Evolutionary conservation across 768 basidiomycete species (phyloP).

Genomic region (Dentipellis sp.): DNA sequence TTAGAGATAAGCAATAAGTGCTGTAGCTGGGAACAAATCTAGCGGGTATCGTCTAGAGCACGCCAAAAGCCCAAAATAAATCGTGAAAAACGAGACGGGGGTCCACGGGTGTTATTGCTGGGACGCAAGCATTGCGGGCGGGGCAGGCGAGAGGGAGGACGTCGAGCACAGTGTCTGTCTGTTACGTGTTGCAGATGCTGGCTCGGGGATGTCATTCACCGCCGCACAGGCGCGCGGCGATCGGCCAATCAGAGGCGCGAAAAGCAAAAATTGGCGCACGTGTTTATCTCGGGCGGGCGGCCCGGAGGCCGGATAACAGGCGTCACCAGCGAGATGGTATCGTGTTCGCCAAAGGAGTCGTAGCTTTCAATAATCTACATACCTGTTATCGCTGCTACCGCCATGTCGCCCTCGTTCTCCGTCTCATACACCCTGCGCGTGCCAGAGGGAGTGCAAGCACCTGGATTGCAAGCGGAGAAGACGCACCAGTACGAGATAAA

Average conservation of each 20-base stretch:
- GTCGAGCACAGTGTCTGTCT: not conserved
- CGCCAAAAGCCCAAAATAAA: conserved; percentile 19
- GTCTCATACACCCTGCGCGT: conserved; percentile 36
- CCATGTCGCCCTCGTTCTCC: conserved; percentile 23
- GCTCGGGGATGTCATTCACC: not conserved
- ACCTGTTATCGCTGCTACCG: not conserved
- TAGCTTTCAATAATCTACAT: not conserved
- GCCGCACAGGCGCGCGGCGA: not conserved
- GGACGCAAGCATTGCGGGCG: not conserved
- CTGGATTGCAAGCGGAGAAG: conserved; percentile 16
- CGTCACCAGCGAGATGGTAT: not conserved
- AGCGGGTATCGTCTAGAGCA: conserved; percentile 23
- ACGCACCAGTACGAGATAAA: conserved; percentile 19
- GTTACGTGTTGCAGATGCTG: no score
- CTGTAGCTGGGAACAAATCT: conserved; percentile 6
- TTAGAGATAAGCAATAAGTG: conserved; percentile 1
- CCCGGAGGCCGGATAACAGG: not conserved
- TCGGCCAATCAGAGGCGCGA: not conserved
- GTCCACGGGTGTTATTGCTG: not conserved
- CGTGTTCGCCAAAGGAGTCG: not conserved
- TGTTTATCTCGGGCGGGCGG: not conserved
- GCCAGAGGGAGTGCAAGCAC: conserved; percentile 22
- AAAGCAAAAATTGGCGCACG: not conserved
- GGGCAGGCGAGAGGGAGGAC: not conserved
- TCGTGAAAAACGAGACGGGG: not conserved